These are phyloP conservation scores for Lentinula aciculospora DNA, from an alignment of 768 basidiomycete species.

Conservation along the genomic window DNA sequence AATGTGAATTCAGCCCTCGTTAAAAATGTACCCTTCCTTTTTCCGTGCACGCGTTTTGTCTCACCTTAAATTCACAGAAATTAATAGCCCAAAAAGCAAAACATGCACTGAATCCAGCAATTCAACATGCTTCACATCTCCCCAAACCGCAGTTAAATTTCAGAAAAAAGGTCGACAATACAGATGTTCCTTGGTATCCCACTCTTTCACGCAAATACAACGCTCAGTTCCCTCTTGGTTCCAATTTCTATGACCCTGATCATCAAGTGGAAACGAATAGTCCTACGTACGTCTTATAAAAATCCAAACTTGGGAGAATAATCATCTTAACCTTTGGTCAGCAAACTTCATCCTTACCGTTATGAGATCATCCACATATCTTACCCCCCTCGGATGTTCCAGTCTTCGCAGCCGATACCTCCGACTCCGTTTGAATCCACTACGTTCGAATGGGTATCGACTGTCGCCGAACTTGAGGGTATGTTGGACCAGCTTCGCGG, in stretches of 20 bases:
- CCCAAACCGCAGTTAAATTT: constrained; percentile 82
- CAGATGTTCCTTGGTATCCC: constrained; percentile 60
- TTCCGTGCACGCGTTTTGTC: not conserved
- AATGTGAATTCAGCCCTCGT: constrained; percentile 14
- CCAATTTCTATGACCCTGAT: constrained; percentile 36
- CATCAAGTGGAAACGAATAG: constrained; percentile 16
- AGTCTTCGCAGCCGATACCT: constrained; percentile 38
- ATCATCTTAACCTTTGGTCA: constrained; percentile 7
- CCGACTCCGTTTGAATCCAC: constrained; percentile 60
- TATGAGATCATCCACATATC: constrained; percentile 75
- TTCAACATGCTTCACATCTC: constrained; percentile 73
- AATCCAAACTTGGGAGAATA: constrained; percentile 10
- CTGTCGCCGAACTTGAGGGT: constrained; percentile 41
- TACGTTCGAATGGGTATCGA: constrained; percentile 69
- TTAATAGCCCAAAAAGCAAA: constrained; percentile 17
- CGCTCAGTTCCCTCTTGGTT: constrained; percentile 77
- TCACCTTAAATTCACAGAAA: constrained; percentile 23
- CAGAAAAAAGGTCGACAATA: constrained; percentile 53
- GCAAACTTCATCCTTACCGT: constrained; percentile 70
- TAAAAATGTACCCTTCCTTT: constrained; percentile 25
- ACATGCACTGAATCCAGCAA: constrained; percentile 48
- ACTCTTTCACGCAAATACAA: constrained; percentile 73
- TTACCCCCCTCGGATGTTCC: constrained; percentile 69
- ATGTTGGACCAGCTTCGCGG: constrained; percentile 67
- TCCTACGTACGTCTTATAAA: not conserved